Percentiles rank a stretch among this genome's conserved stretches.
phyloP scores from a whole-genome alignment of 2,329 filamentous ascomycete genomes.

The Aphanocladium album region DNA sequence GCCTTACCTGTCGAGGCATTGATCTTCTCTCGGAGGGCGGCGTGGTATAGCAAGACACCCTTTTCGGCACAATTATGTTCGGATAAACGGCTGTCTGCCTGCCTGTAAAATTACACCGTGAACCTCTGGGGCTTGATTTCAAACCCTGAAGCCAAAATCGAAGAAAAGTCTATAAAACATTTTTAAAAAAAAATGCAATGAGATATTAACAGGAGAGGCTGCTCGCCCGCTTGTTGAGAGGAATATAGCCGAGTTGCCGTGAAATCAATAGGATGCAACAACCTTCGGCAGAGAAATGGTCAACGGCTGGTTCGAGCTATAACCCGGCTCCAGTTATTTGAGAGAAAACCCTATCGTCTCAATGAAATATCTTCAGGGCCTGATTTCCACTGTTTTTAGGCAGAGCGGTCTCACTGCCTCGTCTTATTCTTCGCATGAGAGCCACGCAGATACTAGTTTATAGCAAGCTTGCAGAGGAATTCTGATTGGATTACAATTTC shows the following conservation, averaged over 20 bases:
- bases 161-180: too few species aligned
- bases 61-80: background rate
- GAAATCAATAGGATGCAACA: background rate
- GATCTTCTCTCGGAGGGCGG: background rate
- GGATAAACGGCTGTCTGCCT: constrained; percentile 2
- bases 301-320: too few species aligned
- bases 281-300: too few species aligned
- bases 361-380: too few species aligned
- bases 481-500: background rate
- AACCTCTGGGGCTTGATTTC: background rate
- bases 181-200: background rate
- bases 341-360: too few species aligned
- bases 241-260: background rate
- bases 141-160: too few species aligned
- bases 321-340: too few species aligned
- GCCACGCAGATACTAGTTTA: too few species aligned
- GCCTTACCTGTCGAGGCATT: background rate
- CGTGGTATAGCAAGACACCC: background rate
- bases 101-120: background rate
- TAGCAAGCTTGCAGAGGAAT: too few species aligned
- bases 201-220: background rate
- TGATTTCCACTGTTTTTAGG: too few species aligned
- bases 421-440: too few species aligned
- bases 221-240: background rate
- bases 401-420: too few species aligned